These are phyloP conservation scores for Hypomyces rosellus DNA, from an alignment of 2,329 filamentous ascomycete species.

Conservation along the genomic window DNA sequence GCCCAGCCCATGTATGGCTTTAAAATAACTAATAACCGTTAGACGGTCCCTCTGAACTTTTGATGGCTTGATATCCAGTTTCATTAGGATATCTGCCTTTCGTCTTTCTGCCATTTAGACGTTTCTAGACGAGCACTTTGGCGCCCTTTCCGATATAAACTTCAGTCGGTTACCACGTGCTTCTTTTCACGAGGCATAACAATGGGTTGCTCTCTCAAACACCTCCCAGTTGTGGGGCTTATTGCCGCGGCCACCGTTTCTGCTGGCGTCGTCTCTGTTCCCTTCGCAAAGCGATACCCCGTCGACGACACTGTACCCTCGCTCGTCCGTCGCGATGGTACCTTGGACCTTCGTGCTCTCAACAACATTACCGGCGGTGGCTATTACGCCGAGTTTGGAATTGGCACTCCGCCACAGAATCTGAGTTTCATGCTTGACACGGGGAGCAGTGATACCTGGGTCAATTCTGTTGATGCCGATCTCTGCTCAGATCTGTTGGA, in stretches of 20 bases:
- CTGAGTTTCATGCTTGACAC: conserved; percentile 54
- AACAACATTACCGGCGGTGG: conserved; percentile 51
- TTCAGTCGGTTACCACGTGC: too few species aligned
- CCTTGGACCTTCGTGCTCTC: conserved; percentile 30
- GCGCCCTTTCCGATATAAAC: too few species aligned
- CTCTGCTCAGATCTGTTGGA: conserved; percentile 45
- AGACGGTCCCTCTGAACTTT: too few species aligned
- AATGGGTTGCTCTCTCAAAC: conserved; percentile 4
- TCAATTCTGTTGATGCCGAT: conserved; percentile 50
- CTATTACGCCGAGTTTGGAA: conserved; percentile 50
- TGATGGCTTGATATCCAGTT: too few species aligned
- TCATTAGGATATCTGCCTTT: too few species aligned
- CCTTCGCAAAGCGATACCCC: conserved; percentile 12
- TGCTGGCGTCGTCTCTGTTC: conserved; percentile 18
- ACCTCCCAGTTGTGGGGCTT: conserved; percentile 11
- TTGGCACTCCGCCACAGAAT: conserved; percentile 53
- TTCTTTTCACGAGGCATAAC: not conserved
- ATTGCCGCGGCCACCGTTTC: conserved; percentile 10
- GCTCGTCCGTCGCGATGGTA: conserved; percentile 21
- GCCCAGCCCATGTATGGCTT: too few species aligned
- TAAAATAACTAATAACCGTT: too few species aligned
- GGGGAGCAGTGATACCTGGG: conserved; percentile 58
- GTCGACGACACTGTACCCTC: conserved; percentile 2
- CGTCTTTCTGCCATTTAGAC: too few species aligned
- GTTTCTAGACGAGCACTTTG: too few species aligned